Conservation (phyloP, 768 basidiomycete genomes). For the Scleroderma citrinum region DNA sequence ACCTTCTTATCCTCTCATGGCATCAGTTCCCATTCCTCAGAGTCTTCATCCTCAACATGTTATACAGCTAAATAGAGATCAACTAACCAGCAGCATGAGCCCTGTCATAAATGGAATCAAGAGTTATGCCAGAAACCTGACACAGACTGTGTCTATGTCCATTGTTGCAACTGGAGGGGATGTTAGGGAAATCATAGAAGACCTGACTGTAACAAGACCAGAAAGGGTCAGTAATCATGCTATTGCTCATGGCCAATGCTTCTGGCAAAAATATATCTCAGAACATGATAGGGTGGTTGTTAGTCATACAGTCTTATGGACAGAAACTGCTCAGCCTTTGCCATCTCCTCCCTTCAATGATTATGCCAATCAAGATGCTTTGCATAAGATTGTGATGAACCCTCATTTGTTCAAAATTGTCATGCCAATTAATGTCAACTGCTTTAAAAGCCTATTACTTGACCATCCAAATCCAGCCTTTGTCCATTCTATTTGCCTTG, state of each 20-base stretch:
- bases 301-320: no score
- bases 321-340: neutral
- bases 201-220: neutral
- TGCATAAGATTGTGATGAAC: constrained; percentile 19
- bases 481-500: constrained; percentile 28
- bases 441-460: constrained; percentile 21
- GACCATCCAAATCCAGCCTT: constrained; percentile 34
- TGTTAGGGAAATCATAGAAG: neutral
- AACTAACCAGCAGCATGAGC: neutral
- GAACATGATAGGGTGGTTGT: no score
- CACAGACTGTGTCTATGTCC: neutral
- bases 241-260: no score
- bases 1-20: neutral
- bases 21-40: neutral
- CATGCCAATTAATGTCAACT: constrained; percentile 31
- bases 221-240: no score
- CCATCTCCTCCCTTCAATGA: constrained; percentile 3
- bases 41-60: neutral
- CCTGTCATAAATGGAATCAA: neutral
- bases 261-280: no score
- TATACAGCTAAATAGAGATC: neutral
- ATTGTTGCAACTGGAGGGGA: neutral
- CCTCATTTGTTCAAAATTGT: constrained; percentile 32
- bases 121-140: neutral
- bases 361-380: constrained; percentile 8